A percentile compares a stretch with the other conserved stretches of the same genome.
These are phyloP conservation scores for Serendipita sp. DNA, from an alignment of 768 basidiomycete genomes.

Conservation along the genomic window DNA sequence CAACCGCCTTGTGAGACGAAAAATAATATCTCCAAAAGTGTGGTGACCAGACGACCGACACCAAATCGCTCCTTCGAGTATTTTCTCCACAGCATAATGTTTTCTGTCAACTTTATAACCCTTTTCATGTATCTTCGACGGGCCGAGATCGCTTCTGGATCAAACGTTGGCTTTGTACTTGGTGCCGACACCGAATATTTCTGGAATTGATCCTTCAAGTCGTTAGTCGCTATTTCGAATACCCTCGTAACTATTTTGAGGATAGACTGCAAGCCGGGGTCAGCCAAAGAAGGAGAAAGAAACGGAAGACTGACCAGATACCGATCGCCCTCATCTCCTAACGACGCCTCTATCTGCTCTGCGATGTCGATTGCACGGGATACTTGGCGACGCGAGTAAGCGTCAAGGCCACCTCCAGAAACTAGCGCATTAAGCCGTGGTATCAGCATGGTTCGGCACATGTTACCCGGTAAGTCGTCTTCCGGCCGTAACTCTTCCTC, in stretches of 20 bases:
- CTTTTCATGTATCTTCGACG: slow-evolving; percentile 52
- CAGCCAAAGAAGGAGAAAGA: not conserved
- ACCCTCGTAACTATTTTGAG: not conserved
- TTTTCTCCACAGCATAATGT: slow-evolving; percentile 61
- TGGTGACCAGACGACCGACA: slow-evolving; percentile 34
- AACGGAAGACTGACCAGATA: slow-evolving; percentile 21
- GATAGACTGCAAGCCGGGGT: not conserved
- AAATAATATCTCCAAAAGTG: slow-evolving; percentile 42
- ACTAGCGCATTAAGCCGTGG: slow-evolving; percentile 58
- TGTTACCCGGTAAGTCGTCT: slow-evolving; percentile 72
- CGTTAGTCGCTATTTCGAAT: not conserved
- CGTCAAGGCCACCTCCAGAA: slow-evolving; percentile 67
- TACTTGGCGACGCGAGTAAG: slow-evolving; percentile 52
- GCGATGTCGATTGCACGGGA: slow-evolving; percentile 50
- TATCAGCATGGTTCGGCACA: slow-evolving; percentile 70
- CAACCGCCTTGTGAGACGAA: slow-evolving; percentile 60
- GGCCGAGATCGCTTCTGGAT: slow-evolving; percentile 59
- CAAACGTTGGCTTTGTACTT: slow-evolving; percentile 30
- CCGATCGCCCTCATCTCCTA: slow-evolving; percentile 34
- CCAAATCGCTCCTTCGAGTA: slow-evolving; percentile 45
- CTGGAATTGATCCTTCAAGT: not conserved
- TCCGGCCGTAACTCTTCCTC: slow-evolving; percentile 55
- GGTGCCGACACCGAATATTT: not conserved
- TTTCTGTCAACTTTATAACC: slow-evolving; percentile 53
- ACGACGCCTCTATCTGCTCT: slow-evolving; percentile 65